Conservation (phyloP, 768 basidiomycete species). For the Rhizopogon rudus region DNA sequence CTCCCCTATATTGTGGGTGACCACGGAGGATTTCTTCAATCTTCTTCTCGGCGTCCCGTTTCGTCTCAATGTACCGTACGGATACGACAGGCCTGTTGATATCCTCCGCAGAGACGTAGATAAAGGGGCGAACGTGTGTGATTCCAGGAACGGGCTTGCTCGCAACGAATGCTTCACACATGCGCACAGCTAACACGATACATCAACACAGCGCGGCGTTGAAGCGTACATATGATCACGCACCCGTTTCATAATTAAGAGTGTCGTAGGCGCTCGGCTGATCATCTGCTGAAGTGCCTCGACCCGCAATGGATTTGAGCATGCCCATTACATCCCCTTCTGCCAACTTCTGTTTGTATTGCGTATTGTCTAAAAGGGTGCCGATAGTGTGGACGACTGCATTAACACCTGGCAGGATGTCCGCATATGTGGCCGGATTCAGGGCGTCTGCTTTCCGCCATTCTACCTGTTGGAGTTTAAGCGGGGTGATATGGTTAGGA, state of each 20-base stretch:
- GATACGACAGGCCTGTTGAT: constrained; percentile 86
- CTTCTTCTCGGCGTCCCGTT: constrained; percentile 79
- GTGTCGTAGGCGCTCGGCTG: constrained; percentile 58
- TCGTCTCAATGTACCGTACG: constrained; percentile 86
- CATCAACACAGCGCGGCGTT: constrained; percentile 8
- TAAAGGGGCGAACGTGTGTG: constrained; percentile 56
- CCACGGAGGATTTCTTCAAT: constrained; percentile 52
- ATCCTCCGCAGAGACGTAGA: constrained; percentile 89
- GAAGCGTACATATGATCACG: constrained; percentile 22
- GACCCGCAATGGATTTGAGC: constrained; percentile 41
- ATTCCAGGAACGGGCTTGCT: constrained; percentile 31
- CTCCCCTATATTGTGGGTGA: constrained; percentile 50
- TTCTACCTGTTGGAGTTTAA: constrained; percentile 51
- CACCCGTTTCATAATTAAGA: constrained; percentile 90
- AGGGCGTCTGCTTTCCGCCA: constrained; percentile 88
- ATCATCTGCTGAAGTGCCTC: constrained; percentile 43
- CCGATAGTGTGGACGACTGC: constrained; percentile 95
- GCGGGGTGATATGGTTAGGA: constrained; percentile 11
- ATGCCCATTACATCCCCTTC: constrained; percentile 52
- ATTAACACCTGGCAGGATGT: constrained; percentile 58
- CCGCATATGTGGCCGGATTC: constrained; percentile 63
- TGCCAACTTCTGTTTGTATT: constrained; percentile 74
- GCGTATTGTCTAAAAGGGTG: constrained; percentile 73
- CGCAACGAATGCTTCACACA: constrained; percentile 71
- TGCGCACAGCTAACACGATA: constrained; percentile 50